These are phyloP conservation scores for Coniochaeta pulveracea DNA, from an alignment of 2,329 filamentous ascomycete species.

Conservation along the genomic window DNA sequence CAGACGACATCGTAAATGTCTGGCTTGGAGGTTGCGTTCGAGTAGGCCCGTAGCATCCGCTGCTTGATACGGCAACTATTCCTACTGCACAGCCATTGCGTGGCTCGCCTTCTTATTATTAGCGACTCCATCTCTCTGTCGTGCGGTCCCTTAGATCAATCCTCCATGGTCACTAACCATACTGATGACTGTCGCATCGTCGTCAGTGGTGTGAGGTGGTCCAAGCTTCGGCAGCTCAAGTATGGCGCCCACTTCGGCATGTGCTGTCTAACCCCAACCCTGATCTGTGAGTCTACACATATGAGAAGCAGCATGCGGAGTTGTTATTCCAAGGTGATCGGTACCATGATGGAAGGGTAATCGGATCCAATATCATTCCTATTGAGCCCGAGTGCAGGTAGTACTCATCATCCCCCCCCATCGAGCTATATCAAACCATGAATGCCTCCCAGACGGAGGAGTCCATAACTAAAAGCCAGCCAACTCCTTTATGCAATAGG, in stretches of 20 bases:
- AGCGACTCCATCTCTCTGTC: slow-evolving; percentile 13
- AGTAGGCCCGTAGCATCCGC: slow-evolving; percentile 27
- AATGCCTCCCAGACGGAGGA: too few relatives aligned
- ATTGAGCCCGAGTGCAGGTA: too few relatives aligned
- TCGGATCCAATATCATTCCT: too few relatives aligned
- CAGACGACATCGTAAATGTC: slow-evolving; percentile 92
- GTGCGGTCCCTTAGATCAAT: background rate
- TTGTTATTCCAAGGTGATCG: too few relatives aligned
- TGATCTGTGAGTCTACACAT: too few relatives aligned
- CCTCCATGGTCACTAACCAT: background rate
- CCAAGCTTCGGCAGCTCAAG: background rate
- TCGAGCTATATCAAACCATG: too few relatives aligned
- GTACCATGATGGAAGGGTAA: too few relatives aligned
- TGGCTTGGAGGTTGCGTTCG: slow-evolving; percentile 29
- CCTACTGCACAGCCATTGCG: slow-evolving; percentile 32
- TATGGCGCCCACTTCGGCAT: too few relatives aligned
- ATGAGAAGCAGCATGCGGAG: too few relatives aligned
- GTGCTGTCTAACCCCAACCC: slow-evolving; percentile 8
- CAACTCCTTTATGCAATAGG: too few relatives aligned
- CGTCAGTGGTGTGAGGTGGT: background rate
- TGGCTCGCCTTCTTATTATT: slow-evolving; percentile 11
- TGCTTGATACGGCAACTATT: slow-evolving; percentile 28
- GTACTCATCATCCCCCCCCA: too few relatives aligned
- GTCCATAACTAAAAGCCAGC: too few relatives aligned
- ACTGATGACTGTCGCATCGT: background rate